Base-by-base conservation (phyloP, 2,329 filamentous ascomycete genomes). In the Pyrenophora tritici-repentis region DNA sequence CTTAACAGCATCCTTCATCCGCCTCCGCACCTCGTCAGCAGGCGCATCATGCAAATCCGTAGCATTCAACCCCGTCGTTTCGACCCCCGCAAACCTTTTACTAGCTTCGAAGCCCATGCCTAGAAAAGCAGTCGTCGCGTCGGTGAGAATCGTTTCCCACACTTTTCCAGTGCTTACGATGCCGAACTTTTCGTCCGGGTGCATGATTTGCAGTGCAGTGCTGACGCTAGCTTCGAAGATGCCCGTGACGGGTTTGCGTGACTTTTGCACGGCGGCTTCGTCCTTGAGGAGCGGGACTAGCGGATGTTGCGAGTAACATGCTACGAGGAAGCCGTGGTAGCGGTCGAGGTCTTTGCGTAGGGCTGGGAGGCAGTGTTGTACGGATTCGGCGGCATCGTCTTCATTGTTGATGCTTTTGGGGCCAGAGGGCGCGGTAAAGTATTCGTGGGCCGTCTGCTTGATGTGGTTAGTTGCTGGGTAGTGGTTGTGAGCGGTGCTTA, bases 141-240 rank as follows among this genome's bases (percentile, higher is more conserved):
- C 75, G 0, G 76, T 78, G 10, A 97, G 77, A 31, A 94, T 86
- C 0, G 78, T 72, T 65, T 93, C 88, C 93, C 92, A 97, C 58
- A 88, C 89, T 49, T 84, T 83, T 0, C 91, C 92, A 0, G 93
- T 97, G 4, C 88, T 93, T 4, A 97, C 87, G 56, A 97, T 94
- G 2, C 91, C 93, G 79, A 94, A 97, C 39, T 75, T 78, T 58
- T 84, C 73, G 3, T 61, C 70, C 42, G 75, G 74, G 47, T 78
- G 76, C 31, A 83, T 73, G 44, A 80, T 57, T 42, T 86, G 82
- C 8, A 92, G 68, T 2, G 85, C 83, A 0, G 85, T 78, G 2
- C 86, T 76, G 12, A 96, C 79, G 64, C 87, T 90, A 1, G 91
- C 88, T 73, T 97, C 92, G 66, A 97, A 94, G 48, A 97, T 96